A percentile compares a stretch with the other conserved stretches of the same genome.
These are phyloP conservation scores for Fusarium abutilonis DNA, from an alignment of 2,329 filamentous ascomycete species.

Conservation along the genomic window DNA sequence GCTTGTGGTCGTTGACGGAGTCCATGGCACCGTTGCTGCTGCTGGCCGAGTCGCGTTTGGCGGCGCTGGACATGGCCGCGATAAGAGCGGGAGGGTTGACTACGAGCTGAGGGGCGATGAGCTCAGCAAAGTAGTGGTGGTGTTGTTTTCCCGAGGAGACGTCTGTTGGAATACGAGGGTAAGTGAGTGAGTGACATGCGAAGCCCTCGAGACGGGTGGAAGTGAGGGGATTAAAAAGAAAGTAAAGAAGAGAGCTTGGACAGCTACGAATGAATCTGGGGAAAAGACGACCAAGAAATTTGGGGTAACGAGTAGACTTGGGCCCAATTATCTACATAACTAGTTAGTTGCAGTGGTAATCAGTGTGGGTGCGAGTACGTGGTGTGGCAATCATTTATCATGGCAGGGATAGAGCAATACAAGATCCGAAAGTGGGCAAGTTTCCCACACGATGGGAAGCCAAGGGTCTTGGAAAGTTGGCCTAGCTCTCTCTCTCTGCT, in stretches of 20 bases:
- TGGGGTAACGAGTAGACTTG: constrained; percentile 22
- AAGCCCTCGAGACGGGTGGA: constrained; percentile 2
- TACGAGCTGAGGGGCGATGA: neutral
- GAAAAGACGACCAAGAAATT: constrained; percentile 29
- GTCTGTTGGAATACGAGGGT: neutral
- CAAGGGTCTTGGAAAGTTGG: constrained; percentile 1
- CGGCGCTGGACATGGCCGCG: constrained; percentile 27
- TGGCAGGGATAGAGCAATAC: constrained; percentile 16
- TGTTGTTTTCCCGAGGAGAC: neutral
- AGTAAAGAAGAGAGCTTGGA: neutral
- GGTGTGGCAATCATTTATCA: constrained; percentile 26
- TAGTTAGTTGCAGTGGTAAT: neutral
- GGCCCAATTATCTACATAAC: constrained; percentile 11
- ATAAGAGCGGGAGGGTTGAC: neutral
- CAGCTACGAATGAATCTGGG: constrained; percentile 24
- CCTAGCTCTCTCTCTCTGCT: neutral
- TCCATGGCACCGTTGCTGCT: constrained; percentile 33
- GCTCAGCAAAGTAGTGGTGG: neutral
- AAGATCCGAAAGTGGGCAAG: constrained; percentile 20
- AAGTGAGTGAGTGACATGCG: constrained; percentile 1
- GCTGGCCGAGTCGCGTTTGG: constrained; percentile 40
- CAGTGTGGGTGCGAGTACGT: constrained; percentile 13
- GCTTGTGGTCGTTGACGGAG: constrained; percentile 43
- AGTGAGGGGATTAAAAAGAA: constrained; percentile 21
- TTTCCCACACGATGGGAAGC: constrained; percentile 6